Evolutionary conservation across 495 filamentous ascomycete genomes (phyloP).

Genomic region (Penicillium pulvis): DNA sequence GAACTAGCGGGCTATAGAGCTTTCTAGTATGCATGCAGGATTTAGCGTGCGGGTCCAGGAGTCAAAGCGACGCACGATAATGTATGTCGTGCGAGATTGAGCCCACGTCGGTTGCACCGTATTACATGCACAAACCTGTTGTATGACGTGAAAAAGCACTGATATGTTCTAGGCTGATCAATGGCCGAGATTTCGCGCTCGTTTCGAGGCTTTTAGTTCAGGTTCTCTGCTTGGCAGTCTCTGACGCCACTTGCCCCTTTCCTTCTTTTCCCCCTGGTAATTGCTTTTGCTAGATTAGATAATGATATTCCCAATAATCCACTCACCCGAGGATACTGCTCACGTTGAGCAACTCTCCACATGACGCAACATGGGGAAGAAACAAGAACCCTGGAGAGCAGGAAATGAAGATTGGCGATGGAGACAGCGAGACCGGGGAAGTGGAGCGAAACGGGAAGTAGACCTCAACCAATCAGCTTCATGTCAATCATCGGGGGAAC

Average conservation of each 20-base stretch:
- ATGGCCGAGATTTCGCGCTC: background rate
- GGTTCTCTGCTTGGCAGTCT: background rate
- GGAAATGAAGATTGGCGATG: background rate
- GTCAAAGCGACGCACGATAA: background rate
- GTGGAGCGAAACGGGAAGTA: background rate
- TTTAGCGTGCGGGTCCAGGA: background rate
- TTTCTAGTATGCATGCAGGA: background rate
- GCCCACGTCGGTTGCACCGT: background rate
- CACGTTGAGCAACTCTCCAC: background rate
- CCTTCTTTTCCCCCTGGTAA: background rate
- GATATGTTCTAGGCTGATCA: background rate
- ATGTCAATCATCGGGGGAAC: background rate
- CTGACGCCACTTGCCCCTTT: background rate
- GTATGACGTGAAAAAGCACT: background rate
- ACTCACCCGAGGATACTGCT: background rate
- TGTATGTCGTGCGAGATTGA: conserved; percentile 1
- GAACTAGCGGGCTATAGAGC: background rate
- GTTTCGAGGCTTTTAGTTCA: background rate
- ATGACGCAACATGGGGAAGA: background rate
- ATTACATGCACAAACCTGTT: background rate
- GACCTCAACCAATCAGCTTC: background rate
- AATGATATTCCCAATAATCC: background rate
- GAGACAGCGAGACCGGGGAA: background rate
- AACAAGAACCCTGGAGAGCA: background rate
- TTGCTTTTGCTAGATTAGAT: background rate